Evolutionary conservation across 2,329 filamentous ascomycete genomes (phyloP).

Genomic region (Fusarium tanahbumbuense): DNA sequence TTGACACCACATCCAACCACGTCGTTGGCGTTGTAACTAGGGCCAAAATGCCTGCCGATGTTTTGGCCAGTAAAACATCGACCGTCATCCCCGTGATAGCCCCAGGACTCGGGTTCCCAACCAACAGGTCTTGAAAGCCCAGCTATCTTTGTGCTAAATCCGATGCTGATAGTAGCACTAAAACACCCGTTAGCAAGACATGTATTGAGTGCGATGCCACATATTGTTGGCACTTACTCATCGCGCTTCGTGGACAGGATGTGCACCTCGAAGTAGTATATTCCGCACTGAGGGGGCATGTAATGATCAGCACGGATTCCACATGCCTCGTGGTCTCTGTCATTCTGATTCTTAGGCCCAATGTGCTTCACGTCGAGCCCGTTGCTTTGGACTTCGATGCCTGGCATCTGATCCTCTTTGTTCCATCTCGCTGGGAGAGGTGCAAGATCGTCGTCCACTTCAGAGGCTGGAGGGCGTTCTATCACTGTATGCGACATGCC

Average conservation of each 20-base stretch:
- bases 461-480: constrained; percentile 73
- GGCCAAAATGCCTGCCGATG: constrained; percentile 67
- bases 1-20: constrained; percentile 75
- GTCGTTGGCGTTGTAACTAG: constrained; percentile 66
- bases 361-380: constrained; percentile 77
- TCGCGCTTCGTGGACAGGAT: constrained; percentile 64
- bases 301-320: constrained; percentile 84
- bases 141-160: constrained; percentile 68
- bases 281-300: constrained; percentile 89
- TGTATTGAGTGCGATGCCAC: not conserved
- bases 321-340: constrained; percentile 79
- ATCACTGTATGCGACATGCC: constrained; percentile 87
- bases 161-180: constrained; percentile 71
- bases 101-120: constrained; percentile 76
- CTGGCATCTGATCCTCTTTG: constrained; percentile 76
- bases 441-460: constrained; percentile 69
- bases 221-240: constrained; percentile 60
- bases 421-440: constrained; percentile 88
- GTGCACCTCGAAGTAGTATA: constrained; percentile 90
- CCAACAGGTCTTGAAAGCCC: constrained; percentile 68
- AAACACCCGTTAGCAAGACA: constrained; percentile 12
- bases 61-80: constrained; percentile 68
- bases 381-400: constrained; percentile 79
- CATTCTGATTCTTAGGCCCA: constrained; percentile 58
- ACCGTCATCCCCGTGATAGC: constrained; percentile 76